phyloP scores from a whole-genome alignment of 352 stramenopile species.

The Phytophthora hybrid region DNA sequence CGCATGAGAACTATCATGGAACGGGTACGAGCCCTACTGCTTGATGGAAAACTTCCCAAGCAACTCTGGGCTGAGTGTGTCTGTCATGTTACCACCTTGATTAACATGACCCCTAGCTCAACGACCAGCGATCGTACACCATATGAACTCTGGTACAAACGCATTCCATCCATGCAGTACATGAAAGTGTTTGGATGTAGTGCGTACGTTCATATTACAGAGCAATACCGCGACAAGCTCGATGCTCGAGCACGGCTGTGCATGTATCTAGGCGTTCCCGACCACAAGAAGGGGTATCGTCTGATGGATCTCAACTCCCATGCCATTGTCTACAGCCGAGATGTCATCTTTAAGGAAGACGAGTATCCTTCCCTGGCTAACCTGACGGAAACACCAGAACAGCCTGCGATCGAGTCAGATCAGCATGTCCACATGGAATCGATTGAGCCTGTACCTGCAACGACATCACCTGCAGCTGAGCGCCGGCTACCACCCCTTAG shows the following conservation, averaged over 20 bases:
- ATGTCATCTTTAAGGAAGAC: slow-evolving; percentile 15
- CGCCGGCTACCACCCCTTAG: background rate
- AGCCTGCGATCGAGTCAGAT: background rate
- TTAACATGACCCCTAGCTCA: slow-evolving; percentile 13
- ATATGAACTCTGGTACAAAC: slow-evolving; percentile 20
- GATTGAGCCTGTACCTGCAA: background rate
- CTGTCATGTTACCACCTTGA: slow-evolving; percentile 13
- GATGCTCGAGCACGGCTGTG: slow-evolving; percentile 8
- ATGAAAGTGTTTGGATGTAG: slow-evolving; percentile 17
- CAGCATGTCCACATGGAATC: background rate
- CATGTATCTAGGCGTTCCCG: slow-evolving; percentile 9
- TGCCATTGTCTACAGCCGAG: slow-evolving; percentile 9
- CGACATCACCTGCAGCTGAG: background rate
- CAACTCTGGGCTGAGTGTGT: slow-evolving; percentile 11
- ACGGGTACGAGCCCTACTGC: background rate
- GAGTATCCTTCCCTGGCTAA: slow-evolving; percentile 3
- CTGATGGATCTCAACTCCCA: slow-evolving; percentile 15
- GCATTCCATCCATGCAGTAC: slow-evolving; percentile 11
- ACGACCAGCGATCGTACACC: slow-evolving; percentile 1
- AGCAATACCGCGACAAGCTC: slow-evolving; percentile 19
- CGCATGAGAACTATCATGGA: slow-evolving; percentile 14
- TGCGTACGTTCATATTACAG: slow-evolving; percentile 5
- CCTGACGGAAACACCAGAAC: background rate
- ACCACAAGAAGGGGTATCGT: slow-evolving; percentile 12
- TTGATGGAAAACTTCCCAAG: background rate